Evolutionary conservation across 352 stramenopile species (phyloP).

Genomic region (Globisporangium apiculatum): DNA sequence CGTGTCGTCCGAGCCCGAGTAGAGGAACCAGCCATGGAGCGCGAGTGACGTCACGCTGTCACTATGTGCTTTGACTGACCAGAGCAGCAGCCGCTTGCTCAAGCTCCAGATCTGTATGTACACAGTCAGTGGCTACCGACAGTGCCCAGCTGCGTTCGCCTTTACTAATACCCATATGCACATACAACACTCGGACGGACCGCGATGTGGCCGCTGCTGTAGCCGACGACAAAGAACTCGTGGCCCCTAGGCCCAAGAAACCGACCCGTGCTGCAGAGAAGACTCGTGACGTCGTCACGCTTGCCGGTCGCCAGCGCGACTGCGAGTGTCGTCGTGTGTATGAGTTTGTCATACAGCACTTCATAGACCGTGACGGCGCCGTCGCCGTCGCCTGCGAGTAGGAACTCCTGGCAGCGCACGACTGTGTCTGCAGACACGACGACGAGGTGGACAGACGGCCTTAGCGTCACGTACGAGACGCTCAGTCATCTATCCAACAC

Average conservation of each 20-base stretch:
- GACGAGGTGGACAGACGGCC: neutral
- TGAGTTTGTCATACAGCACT: constrained; percentile 30
- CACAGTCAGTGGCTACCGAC: neutral
- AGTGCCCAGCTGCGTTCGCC: neutral
- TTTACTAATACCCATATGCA: neutral
- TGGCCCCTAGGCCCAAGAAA: constrained; percentile 32
- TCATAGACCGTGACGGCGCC: constrained; percentile 53
- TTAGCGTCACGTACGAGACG: no score
- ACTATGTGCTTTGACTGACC: constrained; percentile 43
- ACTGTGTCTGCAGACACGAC: constrained; percentile 21
- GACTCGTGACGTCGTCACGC: constrained; percentile 40
- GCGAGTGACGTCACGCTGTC: constrained; percentile 45
- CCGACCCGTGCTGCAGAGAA: constrained; percentile 41
- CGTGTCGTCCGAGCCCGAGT: constrained; percentile 65
- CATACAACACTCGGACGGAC: constrained; percentile 15
- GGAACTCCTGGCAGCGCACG: constrained; percentile 50
- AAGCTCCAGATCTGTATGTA: constrained; percentile 47
- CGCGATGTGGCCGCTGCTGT: constrained; percentile 38
- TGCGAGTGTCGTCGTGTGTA: constrained; percentile 5
- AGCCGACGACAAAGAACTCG: constrained; percentile 54
- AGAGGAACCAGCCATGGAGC: constrained; percentile 66
- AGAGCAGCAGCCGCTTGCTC: constrained; percentile 28
- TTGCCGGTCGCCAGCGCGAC: constrained; percentile 17
- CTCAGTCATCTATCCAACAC: no score
- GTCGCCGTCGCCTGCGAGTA: constrained; percentile 41